These are phyloP conservation scores for Henckelia pumila DNA, from an alignment of 257 asterid genomes.

Conservation along the genomic window DNA sequence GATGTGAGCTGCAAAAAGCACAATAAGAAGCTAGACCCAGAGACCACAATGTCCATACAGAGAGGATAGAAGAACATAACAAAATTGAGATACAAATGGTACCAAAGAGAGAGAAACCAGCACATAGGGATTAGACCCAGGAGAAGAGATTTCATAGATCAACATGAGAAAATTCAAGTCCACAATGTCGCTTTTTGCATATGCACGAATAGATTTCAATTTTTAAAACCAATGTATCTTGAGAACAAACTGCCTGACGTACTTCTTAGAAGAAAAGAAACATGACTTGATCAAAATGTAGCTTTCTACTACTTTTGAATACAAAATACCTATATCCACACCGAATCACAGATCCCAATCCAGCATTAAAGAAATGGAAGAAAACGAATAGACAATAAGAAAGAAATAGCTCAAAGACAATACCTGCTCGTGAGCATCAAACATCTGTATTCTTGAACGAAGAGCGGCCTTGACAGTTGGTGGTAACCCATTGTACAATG, in stretches of 20 bases:
- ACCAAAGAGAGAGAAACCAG: not conserved
- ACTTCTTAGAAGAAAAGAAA: too few relatives aligned
- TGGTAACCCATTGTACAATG: conserved; percentile 84
- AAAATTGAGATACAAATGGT: not conserved
- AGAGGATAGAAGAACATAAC: conserved; percentile 6
- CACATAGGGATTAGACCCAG: not conserved
- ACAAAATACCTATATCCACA: not conserved
- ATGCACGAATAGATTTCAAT: too few relatives aligned
- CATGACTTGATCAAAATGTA: not conserved
- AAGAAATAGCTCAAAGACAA: conserved; percentile 10
- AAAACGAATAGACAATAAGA: conserved; percentile 7
- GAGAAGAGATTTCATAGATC: not conserved
- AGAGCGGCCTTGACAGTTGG: conserved; percentile 62
- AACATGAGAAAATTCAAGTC: not conserved
- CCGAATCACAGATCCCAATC: not conserved
- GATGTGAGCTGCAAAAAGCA: conserved; percentile 60
- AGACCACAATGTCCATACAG: conserved; percentile 8
- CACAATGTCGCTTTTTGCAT: not conserved
- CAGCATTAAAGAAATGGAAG: not conserved
- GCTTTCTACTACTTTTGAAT: not conserved
- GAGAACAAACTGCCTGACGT: too few relatives aligned
- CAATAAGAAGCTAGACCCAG: conserved; percentile 20
- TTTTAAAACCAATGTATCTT: not conserved
- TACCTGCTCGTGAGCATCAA: conserved; percentile 66
- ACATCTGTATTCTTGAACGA: conserved; percentile 48